These are phyloP conservation scores for Vachellia pachyceras DNA, from an alignment of 306 rosid genomes.

Conservation along the genomic window DNA sequence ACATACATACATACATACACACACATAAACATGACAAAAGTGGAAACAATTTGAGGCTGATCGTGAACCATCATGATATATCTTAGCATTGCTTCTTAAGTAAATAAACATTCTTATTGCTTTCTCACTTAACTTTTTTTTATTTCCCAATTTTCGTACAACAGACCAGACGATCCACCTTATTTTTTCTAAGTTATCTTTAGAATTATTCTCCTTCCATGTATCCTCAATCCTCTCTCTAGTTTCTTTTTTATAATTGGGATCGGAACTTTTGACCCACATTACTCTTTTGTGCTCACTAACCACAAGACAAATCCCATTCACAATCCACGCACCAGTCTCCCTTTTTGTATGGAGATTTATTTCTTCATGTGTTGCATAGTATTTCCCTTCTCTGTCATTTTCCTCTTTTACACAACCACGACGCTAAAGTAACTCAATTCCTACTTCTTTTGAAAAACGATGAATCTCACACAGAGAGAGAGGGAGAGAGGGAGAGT, in stretches of 20 bases:
- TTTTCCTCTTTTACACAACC: neutral
- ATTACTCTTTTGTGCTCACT: conserved; percentile 35
- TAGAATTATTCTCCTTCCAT: conserved; percentile 42
- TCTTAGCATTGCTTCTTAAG: conserved; percentile 25
- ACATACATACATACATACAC: too few relatives aligned
- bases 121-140: conserved; percentile 48
- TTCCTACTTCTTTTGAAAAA: neutral
- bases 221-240: conserved; percentile 6
- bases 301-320: conserved; percentile 36
- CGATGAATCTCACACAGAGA: neutral
- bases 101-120: conserved; percentile 38
- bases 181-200: conserved; percentile 34
- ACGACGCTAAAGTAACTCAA: conserved; percentile 12
- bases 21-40: conserved; percentile 33
- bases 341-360: conserved; percentile 1
- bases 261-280: conserved; percentile 46
- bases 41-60: conserved; percentile 31
- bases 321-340: conserved; percentile 26
- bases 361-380: conserved; percentile 19
- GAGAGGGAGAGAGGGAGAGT: neutral
- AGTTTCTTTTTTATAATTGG: neutral
- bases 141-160: conserved; percentile 15
- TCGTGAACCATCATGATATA: neutral
- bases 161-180: conserved; percentile 39
- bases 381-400: neutral